Evolutionary conservation across 495 filamentous ascomycete genomes (phyloP).

Genomic region (Alectoria sarmentosa): DNA sequence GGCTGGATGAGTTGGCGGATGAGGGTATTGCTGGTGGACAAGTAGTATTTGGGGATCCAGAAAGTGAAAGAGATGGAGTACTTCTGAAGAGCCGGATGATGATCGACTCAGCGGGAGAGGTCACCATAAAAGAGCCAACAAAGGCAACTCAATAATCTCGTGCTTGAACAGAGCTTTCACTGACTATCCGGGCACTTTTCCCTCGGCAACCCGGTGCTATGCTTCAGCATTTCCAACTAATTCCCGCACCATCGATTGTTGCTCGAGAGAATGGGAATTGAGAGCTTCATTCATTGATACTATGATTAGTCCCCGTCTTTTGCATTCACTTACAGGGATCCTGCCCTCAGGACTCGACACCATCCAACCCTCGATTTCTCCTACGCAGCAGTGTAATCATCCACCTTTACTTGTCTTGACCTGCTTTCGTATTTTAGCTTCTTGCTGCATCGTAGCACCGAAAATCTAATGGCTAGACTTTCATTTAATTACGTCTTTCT

Average conservation of each 20-base stretch:
- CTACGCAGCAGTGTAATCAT: no score
- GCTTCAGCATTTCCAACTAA: neutral
- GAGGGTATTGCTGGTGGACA: constrained; percentile 36
- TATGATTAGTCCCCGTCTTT: no score
- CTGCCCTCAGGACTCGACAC: no score
- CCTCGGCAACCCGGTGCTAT: neutral
- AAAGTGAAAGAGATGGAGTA: constrained; percentile 22
- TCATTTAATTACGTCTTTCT: no score
- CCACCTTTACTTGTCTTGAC: no score
- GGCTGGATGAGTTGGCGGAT: constrained; percentile 58
- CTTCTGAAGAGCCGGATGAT: constrained; percentile 24
- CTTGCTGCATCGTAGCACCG: no score
- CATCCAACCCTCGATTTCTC: no score
- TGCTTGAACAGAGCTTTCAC: no score
- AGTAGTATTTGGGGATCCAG: constrained; percentile 34
- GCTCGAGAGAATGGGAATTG: neutral
- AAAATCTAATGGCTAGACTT: no score
- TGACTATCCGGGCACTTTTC: neutral
- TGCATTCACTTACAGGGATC: no score
- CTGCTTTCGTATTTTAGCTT: no score
- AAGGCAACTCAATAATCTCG: neutral
- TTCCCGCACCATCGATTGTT: neutral
- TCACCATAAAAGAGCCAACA: neutral
- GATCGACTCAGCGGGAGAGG: neutral
- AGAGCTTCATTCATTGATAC: neutral